A percentile compares a stretch with the other conserved stretches of the same genome.
These are phyloP conservation scores for Psilocybe tampanensis DNA, from an alignment of 768 basidiomycete genomes.

Conservation along the genomic window DNA sequence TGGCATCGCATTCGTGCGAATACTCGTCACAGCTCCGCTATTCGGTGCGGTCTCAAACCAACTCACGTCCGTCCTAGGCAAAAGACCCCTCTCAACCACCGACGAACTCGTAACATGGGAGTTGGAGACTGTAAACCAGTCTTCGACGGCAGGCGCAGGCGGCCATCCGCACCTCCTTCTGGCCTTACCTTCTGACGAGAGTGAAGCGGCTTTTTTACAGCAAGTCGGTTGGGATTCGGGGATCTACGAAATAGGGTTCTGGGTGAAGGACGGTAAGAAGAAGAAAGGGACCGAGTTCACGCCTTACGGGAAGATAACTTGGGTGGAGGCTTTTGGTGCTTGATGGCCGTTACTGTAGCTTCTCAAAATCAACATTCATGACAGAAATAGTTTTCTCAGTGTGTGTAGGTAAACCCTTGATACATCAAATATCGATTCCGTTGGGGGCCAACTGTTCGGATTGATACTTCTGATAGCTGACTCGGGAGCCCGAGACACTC, in stretches of 20 bases:
- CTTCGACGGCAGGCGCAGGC: no score
- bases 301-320: conserved; percentile 55
- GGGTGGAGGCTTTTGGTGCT: conserved; percentile 15
- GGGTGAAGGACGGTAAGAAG: conserved; percentile 32
- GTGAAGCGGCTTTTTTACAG: conserved; percentile 29
- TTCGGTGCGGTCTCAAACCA: conserved; percentile 36
- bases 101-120: conserved; percentile 39
- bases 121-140: conserved; percentile 31
- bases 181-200: conserved; percentile 33
- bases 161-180: conserved; percentile 33
- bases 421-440: no score
- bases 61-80: conserved; percentile 52
- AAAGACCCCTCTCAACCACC: conserved; percentile 30
- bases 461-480: no score
- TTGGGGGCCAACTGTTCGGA: no score
- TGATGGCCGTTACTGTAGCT: background rate
- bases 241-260: conserved; percentile 59
- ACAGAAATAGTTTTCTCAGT: no score
- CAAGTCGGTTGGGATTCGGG: conserved; percentile 28
- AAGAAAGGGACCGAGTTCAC: conserved; percentile 33
- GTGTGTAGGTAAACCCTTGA: no score
- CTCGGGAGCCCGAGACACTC: no score
- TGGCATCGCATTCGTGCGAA: conserved; percentile 51
- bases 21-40: conserved; percentile 35
- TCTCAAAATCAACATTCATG: no score